Evolutionary conservation across 768 basidiomycete species (phyloP).

Genomic region (Amanita polypyramis): DNA sequence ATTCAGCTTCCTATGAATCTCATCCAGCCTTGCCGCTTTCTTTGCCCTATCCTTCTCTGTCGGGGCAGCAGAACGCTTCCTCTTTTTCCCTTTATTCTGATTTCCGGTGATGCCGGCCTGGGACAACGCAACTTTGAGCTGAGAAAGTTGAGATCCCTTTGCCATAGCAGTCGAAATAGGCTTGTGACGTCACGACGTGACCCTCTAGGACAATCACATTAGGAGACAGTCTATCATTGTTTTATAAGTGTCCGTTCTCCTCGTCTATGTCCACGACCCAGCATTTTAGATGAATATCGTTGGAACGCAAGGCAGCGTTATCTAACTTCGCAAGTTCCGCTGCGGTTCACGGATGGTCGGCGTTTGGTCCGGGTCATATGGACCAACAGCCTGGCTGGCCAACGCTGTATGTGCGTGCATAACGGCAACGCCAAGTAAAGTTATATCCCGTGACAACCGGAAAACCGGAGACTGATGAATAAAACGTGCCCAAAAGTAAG

Average conservation of each 20-base stretch:
- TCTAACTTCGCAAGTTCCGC: too few relatives aligned
- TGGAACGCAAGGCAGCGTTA: not conserved
- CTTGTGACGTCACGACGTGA: constrained; percentile 16
- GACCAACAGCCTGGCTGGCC: too few relatives aligned
- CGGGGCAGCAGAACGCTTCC: constrained; percentile 43
- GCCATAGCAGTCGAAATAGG: constrained; percentile 42
- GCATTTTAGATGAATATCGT: too few relatives aligned
- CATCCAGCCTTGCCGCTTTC: constrained; percentile 65
- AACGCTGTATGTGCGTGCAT: too few relatives aligned
- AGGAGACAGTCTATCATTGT: not conserved
- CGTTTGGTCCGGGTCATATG: too few relatives aligned
- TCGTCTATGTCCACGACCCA: too few relatives aligned
- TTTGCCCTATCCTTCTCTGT: constrained; percentile 74
- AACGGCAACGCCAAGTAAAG: too few relatives aligned
- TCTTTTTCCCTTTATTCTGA: constrained; percentile 51
- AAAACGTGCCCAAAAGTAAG: too few relatives aligned
- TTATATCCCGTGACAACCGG: too few relatives aligned
- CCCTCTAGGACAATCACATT: constrained; percentile 6
- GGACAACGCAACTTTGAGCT: constrained; percentile 79
- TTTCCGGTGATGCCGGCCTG: constrained; percentile 68
- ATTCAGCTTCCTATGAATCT: constrained; percentile 81
- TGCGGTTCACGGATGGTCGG: too few relatives aligned
- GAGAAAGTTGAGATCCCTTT: constrained; percentile 82
- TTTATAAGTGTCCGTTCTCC: not conserved
- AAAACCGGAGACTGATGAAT: too few relatives aligned